Conservation (phyloP, 2,329 filamentous ascomycete genomes). For the Parascedosporium putredinis region DNA sequence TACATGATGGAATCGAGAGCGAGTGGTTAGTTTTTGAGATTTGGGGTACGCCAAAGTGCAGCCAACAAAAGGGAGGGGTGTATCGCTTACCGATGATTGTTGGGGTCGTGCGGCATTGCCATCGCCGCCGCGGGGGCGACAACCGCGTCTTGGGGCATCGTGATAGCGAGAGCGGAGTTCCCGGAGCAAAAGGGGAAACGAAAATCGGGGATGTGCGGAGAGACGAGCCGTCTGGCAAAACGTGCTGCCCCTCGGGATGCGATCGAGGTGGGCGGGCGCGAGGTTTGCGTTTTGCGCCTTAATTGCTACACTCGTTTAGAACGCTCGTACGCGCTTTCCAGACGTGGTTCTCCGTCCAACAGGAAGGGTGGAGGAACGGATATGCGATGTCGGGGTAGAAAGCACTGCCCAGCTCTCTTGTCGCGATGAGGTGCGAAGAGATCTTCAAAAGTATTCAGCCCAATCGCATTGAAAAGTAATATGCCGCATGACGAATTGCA, state of each 20-base stretch:
- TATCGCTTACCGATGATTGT: not conserved
- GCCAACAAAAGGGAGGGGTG: not conserved
- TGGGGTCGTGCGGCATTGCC: conserved; percentile 3
- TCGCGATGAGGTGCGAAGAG: not conserved
- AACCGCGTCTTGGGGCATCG: conserved; percentile 4
- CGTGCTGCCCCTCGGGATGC: no score
- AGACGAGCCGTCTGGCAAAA: no score
- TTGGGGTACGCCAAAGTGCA: not conserved
- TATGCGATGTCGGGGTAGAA: not conserved
- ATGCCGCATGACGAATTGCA: conserved; percentile 1
- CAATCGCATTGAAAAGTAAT: conserved; percentile 2
- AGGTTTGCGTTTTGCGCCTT: no score
- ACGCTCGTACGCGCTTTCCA: no score
- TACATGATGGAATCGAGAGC: not conserved
- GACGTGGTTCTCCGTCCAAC: not conserved
- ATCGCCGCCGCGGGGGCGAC: conserved; percentile 8
- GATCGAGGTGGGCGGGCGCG: no score
- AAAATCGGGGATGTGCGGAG: no score
- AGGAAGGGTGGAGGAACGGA: not conserved
- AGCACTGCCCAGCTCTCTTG: not conserved
- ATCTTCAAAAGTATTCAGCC: no score
- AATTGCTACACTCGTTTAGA: no score
- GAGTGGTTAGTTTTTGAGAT: no score
- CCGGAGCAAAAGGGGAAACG: no score
- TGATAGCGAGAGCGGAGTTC: not conserved